A percentile compares a stretch with the other conserved stretches of the same genome.
Evolutionary conservation across 140 eudicot genomes (phyloP).

Genomic region (Erigeron philadelphicus): DNA sequence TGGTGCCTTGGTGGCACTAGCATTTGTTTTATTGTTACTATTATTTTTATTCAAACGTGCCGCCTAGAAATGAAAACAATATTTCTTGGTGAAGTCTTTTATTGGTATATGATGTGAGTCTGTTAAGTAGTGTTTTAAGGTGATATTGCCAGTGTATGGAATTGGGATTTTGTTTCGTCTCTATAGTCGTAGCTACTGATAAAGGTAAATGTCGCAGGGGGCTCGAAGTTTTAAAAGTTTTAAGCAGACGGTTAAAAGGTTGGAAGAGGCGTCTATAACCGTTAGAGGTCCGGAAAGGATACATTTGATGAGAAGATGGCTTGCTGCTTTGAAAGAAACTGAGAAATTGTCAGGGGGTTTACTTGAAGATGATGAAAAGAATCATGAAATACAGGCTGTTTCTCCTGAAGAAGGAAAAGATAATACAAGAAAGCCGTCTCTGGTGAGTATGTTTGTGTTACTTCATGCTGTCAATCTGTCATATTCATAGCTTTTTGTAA

Average conservation of each 20-base stretch:
- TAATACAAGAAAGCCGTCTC: conserved; percentile 49
- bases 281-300: conserved; percentile 78
- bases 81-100: no score
- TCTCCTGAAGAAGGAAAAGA: conserved; percentile 58
- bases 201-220: conserved; percentile 42
- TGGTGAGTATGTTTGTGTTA: conserved; percentile 40
- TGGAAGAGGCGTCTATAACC: conserved; percentile 87
- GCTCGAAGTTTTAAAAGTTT: conserved; percentile 66
- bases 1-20: no score
- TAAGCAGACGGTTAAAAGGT: conserved; percentile 73
- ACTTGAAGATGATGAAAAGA: conserved; percentile 48
- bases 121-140: background rate
- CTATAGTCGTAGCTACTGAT: conserved; percentile 18
- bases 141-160: background rate
- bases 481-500: conserved; percentile 16
- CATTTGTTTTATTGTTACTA: no score
- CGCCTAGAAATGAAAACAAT: no score
- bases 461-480: background rate
- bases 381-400: conserved; percentile 33
- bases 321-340: conserved; percentile 59
- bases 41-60: no score
- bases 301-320: conserved; percentile 75
- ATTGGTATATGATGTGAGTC: no score
- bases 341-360: conserved; percentile 47
- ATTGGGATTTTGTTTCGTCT: conserved; percentile 7